Conservation (phyloP, 768 basidiomycete genomes). For the Cytidiella melzeri region DNA sequence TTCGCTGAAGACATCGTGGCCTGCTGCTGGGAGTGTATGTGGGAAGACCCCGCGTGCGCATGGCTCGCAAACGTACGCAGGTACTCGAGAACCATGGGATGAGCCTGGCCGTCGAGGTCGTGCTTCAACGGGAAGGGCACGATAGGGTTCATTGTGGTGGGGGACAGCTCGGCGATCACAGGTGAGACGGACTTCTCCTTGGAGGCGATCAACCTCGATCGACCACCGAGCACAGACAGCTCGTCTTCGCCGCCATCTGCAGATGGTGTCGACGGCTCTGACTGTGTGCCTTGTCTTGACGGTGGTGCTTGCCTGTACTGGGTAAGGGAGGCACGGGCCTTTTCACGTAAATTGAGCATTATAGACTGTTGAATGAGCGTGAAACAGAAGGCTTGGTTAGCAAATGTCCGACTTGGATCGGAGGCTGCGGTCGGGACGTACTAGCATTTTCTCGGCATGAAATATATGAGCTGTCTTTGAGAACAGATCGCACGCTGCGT, state of each 20-base stretch:
- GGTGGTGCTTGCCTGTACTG: constrained; percentile 30
- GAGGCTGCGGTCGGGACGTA: constrained; percentile 27
- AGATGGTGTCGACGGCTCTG: constrained; percentile 41
- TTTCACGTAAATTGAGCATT: constrained; percentile 48
- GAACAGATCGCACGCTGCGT: constrained; percentile 57
- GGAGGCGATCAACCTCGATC: constrained; percentile 53
- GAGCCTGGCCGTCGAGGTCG: constrained; percentile 42
- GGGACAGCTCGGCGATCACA: constrained; percentile 50
- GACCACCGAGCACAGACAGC: constrained; percentile 52
- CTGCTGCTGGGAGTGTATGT: constrained; percentile 1
- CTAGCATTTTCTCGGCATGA: constrained; percentile 55
- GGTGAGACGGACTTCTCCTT: constrained; percentile 31
- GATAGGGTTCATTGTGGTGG: constrained; percentile 64
- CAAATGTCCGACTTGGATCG: constrained; percentile 11
- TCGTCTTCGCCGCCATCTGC: constrained; percentile 62
- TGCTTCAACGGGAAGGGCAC: constrained; percentile 62
- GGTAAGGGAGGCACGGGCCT: constrained; percentile 35
- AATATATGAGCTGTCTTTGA: constrained; percentile 45
- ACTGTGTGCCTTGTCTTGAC: constrained; percentile 28
- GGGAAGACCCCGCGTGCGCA: constrained; percentile 5
- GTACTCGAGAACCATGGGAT: constrained; percentile 65
- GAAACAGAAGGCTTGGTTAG: neutral
- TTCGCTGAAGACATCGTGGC: neutral
- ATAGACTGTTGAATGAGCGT: constrained; percentile 40
- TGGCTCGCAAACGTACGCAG: constrained; percentile 49